These are phyloP conservation scores for Gyrodon lividus DNA, from an alignment of 768 basidiomycete genomes.

Conservation along the genomic window DNA sequence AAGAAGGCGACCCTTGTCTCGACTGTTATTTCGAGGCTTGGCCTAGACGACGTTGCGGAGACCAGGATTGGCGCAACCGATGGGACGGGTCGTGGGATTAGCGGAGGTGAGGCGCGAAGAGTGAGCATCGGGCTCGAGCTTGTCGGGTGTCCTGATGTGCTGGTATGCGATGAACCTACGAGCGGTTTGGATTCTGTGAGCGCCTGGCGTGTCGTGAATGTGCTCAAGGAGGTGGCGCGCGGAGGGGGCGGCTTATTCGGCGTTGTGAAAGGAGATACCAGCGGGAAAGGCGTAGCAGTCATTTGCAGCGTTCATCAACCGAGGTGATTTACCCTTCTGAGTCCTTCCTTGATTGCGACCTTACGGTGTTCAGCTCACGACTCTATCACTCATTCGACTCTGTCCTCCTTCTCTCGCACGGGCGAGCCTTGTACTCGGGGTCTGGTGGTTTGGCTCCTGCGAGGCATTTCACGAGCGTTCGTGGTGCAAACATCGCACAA, in stretches of 20 bases:
- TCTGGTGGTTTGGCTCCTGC: slow-evolving; percentile 69
- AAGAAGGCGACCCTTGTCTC: slow-evolving; percentile 69
- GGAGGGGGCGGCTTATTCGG: slow-evolving; percentile 28
- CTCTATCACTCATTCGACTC: slow-evolving; percentile 85
- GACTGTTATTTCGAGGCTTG: slow-evolving; percentile 72
- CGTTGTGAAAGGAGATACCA: slow-evolving; percentile 34
- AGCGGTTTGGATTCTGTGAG: slow-evolving; percentile 85
- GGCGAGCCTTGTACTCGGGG: slow-evolving; percentile 77
- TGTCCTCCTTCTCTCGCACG: slow-evolving; percentile 74
- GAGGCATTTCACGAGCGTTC: slow-evolving; percentile 53
- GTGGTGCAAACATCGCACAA: slow-evolving; percentile 31
- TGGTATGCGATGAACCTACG: slow-evolving; percentile 88
- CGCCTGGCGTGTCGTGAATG: slow-evolving; percentile 74
- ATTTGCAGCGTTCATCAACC: slow-evolving; percentile 90
- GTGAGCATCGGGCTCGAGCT: slow-evolving; percentile 91
- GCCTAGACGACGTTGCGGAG: slow-evolving; percentile 67
- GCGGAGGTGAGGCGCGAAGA: slow-evolving; percentile 88
- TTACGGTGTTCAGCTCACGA: slow-evolving; percentile 52
- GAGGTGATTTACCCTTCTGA: slow-evolving; percentile 42
- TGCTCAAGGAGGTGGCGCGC: slow-evolving; percentile 74
- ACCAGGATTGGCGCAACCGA: slow-evolving; percentile 66
- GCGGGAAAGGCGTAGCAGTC: slow-evolving; percentile 69
- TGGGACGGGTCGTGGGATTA: slow-evolving; percentile 76
- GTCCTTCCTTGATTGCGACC: neutral
- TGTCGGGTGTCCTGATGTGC: slow-evolving; percentile 78